Base-by-base conservation (phyloP, 148 eudicot species). In the Rhododendron griersonianum region DNA sequence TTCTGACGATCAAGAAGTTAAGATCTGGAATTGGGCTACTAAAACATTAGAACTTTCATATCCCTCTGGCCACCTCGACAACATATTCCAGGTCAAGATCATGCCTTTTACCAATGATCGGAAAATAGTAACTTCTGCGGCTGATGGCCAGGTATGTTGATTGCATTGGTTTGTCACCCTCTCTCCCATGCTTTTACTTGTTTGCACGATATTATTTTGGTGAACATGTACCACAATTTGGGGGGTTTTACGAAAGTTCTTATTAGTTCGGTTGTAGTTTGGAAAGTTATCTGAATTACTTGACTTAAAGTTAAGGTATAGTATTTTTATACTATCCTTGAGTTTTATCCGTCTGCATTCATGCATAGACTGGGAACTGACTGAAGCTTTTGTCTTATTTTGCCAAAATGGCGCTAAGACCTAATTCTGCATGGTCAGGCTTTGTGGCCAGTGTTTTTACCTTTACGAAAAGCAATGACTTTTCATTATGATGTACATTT, bases 61-160 rank as follows among this genome's bases (percentile, higher is more conserved):
- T 91, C 84, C 86, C 33, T 95, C 98, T 83, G 98, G 98, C 83
- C 98, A 95, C 84, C 63, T 83, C 23, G 91, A 90, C 85, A 93
- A 93, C 86, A 90, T 95, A 39, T 93, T 94, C 83, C 98, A 95
- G 91, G 89, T 92, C 84, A 93, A 77, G 83, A 87, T 94, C 80
- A 91, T 95, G 98, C 98, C 98, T 9, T 94, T 91, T 80, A 89
- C 93, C 44, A 94, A 94, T 89, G 97, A 94, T 85, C 92, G 88
- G 57, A 88, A 59, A 37, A 89, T 94, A 57, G 93, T 94, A 55
- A 92, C 98, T 78, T 90, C 94, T 83, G 90, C 96, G 25, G 96
- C 94, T 67, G 98, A 95, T 90, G 95, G 98, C 39, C 96, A 94
- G 96, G 98, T 95, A 53, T 87, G 44, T 89, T 80, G 87, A 4